These are phyloP conservation scores for Spinellus fusiger DNA, from an alignment of 192 early-diverging fungal genomes.

Conservation along the genomic window DNA sequence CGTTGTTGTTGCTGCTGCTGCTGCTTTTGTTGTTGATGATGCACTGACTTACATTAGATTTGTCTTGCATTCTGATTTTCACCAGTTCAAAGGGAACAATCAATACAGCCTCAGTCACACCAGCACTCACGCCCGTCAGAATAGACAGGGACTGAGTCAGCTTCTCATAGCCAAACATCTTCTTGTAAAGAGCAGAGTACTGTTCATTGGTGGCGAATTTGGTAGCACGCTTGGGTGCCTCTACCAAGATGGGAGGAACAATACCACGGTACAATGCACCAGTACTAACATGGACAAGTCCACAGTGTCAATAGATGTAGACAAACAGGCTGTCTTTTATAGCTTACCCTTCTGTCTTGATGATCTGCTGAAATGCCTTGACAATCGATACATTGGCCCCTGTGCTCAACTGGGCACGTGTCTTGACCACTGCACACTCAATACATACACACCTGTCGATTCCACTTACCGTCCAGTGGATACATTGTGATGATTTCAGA, in stretches of 20 bases:
- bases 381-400: slow-evolving; percentile 26
- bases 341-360: slow-evolving; percentile 32
- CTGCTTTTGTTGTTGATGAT: no score
- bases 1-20: no score
- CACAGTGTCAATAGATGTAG: no score
- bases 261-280: slow-evolving; percentile 85
- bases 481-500: slow-evolving; percentile 96
- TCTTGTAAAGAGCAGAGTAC: slow-evolving; percentile 63
- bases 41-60: slow-evolving; percentile 29
- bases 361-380: slow-evolving; percentile 17
- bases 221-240: slow-evolving; percentile 96
- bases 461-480: slow-evolving; percentile 64
- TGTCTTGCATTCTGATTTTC: slow-evolving; percentile 93
- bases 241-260: slow-evolving; percentile 89
- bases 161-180: slow-evolving; percentile 64
- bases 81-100: slow-evolving; percentile 91
- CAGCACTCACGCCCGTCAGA: slow-evolving; percentile 84
- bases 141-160: slow-evolving; percentile 74
- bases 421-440: slow-evolving; percentile 69
- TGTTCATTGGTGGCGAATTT: slow-evolving; percentile 96
- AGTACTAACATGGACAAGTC: slow-evolving; percentile 3
- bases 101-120: slow-evolving; percentile 85
- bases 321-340: no score
- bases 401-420: slow-evolving; percentile 76
- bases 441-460: neutral